Conservation (phyloP, 768 basidiomycete genomes). For the Cubamyces sp. region DNA sequence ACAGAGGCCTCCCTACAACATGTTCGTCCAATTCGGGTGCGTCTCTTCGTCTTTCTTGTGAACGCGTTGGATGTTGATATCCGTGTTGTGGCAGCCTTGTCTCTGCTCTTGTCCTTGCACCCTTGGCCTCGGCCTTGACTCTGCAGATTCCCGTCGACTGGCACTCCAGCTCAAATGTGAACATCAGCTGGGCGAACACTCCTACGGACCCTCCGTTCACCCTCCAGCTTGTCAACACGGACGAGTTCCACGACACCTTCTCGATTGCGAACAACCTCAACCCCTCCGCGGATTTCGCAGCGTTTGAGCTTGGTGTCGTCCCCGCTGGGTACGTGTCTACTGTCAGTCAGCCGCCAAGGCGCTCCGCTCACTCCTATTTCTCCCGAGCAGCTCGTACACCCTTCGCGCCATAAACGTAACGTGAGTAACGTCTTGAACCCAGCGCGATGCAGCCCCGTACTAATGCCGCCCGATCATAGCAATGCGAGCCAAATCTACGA, state of each 20-base stretch:
- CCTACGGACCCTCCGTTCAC: conserved; percentile 48
- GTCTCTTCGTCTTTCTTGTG: conserved; percentile 17
- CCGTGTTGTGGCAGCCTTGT: conserved; percentile 39
- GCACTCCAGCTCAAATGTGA: conserved; percentile 39
- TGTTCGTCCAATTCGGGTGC: conserved; percentile 56
- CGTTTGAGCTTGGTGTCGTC: conserved; percentile 51
- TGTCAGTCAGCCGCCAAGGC: neutral
- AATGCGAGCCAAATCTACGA: conserved; percentile 52
- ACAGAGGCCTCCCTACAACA: conserved; percentile 38
- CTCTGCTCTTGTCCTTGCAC: conserved; percentile 49
- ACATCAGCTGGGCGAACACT: conserved; percentile 50
- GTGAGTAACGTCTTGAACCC: conserved; percentile 29
- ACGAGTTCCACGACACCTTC: conserved; percentile 52
- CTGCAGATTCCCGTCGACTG: conserved; percentile 38
- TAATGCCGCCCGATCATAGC: conserved; percentile 23
- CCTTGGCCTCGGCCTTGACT: conserved; percentile 47
- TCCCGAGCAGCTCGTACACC: conserved; percentile 44
- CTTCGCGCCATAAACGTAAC: conserved; percentile 49
- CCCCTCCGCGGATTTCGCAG: conserved; percentile 38
- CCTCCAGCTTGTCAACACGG: conserved; percentile 50
- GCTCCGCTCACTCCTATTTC: neutral
- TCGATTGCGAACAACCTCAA: conserved; percentile 61
- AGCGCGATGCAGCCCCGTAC: neutral
- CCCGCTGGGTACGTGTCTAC: conserved; percentile 47
- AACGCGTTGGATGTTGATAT: neutral